Evolutionary conservation across 2,329 filamentous ascomycete genomes (phyloP), one percentile per base, ranked within the genome.

Genomic region (Pseudogymnoascus sp.): DNA sequence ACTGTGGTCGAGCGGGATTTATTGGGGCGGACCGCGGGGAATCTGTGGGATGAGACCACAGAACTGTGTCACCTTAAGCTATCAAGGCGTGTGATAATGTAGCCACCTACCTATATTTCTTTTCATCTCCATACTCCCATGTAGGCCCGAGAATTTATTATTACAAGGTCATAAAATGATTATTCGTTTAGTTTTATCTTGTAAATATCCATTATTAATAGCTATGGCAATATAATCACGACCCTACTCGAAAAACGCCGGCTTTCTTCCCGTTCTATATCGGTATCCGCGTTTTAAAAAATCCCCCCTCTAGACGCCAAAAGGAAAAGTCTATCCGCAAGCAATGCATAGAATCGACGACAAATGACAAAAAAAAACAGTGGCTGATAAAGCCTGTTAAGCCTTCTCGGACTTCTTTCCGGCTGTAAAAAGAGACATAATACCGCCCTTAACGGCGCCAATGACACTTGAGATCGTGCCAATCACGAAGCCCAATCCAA

Each of bases 401-500:
- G 45, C 45, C 26, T 49, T 29, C 14, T 55, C 45, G 10, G 45
- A 55, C 45, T 55, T 33, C 45, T 55, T 55, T 55, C 26, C 45
- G 10, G 26, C 45, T 12, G 11, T 31, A 19, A 55, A 33, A 8
- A 55, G 45, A 16, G 45, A 55, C n/a, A 55, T 33, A 31, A 62
- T 33, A 26, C 45, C 45, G 2, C 68, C 68, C 72, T 76, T 76
- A n/a, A 75, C 61, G 6, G 64, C 58, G 4, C 66, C 73, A 43
- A 79, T 66, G 37, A 73, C 52, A 70, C 75, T 78, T 2, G 78
- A 80, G n/a, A 79, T 60, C 1, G 66, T 66, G 1, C 78, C 76
- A 70, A 86, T 86, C 2, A 89, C 26, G 45, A 74, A 75, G 0
- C 83, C 83, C 63, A 91, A 78, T 0, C 88, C 89, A 73, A 91